Evolutionary conservation across 108 stramenopile species (phyloP).

Genomic region (Cyclotella atomus): DNA sequence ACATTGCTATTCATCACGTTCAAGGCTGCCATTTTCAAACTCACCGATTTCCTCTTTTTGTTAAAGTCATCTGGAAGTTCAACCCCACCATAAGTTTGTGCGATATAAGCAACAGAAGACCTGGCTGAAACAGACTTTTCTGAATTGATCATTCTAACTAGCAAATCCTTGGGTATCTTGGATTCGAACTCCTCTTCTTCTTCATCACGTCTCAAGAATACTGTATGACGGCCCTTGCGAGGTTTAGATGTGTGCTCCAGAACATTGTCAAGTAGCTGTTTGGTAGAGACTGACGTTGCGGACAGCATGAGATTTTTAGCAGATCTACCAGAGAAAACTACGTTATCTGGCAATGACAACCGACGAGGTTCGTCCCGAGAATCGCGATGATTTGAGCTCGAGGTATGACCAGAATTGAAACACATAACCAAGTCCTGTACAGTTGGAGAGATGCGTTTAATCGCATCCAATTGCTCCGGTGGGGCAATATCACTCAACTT

Average conservation of each 20-base stretch:
- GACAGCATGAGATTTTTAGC: neutral
- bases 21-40: neutral
- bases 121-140: neutral
- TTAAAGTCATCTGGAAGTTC: neutral
- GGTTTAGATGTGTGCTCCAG: neutral
- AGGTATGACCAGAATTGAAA: neutral
- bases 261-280: neutral
- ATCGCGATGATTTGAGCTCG: neutral
- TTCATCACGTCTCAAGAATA: no score
- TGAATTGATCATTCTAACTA: neutral
- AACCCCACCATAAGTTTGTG: slow-evolving; percentile 3
- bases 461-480: slow-evolving; percentile 2
- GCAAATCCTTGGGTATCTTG: neutral
- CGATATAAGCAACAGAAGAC: slow-evolving; percentile 7
- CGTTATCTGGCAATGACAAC: no score
- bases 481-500: neutral
- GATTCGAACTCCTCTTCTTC: neutral
- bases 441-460: neutral
- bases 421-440: neutral
- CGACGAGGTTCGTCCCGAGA: neutral
- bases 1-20: neutral
- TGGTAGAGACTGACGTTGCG: neutral
- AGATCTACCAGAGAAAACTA: neutral
- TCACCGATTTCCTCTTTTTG: neutral
- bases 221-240: no score